These are phyloP conservation scores for Phytophthora constricta DNA, from an alignment of 352 stramenopile genomes.

Conservation along the genomic window DNA sequence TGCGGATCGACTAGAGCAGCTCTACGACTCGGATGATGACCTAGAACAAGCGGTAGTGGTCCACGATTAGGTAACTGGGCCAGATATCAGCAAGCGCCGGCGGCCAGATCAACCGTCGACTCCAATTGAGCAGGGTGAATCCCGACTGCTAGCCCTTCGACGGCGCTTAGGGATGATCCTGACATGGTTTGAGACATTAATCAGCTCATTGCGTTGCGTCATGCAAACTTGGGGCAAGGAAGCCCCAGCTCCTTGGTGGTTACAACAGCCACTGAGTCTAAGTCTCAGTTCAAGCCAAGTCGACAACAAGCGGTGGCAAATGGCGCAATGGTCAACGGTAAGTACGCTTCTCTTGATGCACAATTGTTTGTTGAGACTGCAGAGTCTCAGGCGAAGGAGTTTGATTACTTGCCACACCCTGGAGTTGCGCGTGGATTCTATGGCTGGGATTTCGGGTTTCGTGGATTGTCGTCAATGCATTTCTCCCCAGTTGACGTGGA, in stretches of 20 bases:
- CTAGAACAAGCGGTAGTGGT: neutral
- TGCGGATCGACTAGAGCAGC: neutral
- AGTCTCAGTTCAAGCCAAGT: conserved; percentile 8
- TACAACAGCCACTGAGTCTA: neutral
- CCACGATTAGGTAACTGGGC: neutral
- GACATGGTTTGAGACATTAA: conserved; percentile 9
- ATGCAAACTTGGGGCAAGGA: neutral
- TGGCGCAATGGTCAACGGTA: conserved; percentile 2
- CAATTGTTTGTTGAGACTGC: conserved; percentile 15
- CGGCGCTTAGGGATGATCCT: conserved; percentile 1
- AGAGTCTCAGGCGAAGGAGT: conserved; percentile 7
- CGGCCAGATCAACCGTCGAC: no score
- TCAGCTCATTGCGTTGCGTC: conserved; percentile 4
- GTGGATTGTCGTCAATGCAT: conserved; percentile 10
- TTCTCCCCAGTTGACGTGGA: conserved; percentile 4
- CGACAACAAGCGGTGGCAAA: conserved; percentile 3
- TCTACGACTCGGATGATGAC: conserved; percentile 3
- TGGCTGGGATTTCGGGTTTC: conserved; percentile 21
- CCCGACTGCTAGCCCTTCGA: neutral
- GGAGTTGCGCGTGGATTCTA: conserved; percentile 12
- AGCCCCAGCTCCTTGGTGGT: neutral
- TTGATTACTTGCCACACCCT: conserved; percentile 26
- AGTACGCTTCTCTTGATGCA: conserved; percentile 4
- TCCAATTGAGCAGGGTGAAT: neutral
- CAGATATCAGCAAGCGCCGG: neutral